phyloP scores from a whole-genome alignment of 139 green algal species.

The Volvox reticuliferus region DNA sequence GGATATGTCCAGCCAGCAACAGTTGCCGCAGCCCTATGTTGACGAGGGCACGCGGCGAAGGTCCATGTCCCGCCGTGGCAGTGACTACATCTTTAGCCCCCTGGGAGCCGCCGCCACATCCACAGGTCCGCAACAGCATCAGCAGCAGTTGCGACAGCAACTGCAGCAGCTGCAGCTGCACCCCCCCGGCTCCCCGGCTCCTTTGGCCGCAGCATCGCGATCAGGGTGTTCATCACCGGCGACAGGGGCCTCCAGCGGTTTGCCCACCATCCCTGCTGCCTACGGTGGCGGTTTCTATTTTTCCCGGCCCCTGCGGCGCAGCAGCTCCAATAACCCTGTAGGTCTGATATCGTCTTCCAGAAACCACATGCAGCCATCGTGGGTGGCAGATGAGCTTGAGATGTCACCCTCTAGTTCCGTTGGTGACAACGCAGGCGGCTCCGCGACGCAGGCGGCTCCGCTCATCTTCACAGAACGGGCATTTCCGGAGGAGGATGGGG shows the following conservation, averaged over 20 bases:
- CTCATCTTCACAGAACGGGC: too few relatives aligned
- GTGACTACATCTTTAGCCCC: background rate
- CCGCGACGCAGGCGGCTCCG: too few relatives aligned
- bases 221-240: background rate
- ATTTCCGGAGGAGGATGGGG: too few relatives aligned
- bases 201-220: background rate
- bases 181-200: background rate
- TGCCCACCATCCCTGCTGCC: background rate
- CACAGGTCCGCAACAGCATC: background rate
- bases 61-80: background rate
- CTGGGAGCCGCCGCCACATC: background rate
- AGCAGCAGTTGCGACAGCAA: background rate
- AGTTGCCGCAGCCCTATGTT: background rate
- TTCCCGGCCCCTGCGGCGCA: background rate
- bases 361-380: background rate
- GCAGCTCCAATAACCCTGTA: background rate
- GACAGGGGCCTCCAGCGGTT: too few relatives aligned
- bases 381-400: too few relatives aligned
- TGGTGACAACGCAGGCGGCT: too few relatives aligned
- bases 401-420: too few relatives aligned
- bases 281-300: background rate
- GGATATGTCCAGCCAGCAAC: background rate
- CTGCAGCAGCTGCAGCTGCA: background rate
- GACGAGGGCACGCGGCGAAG: background rate
- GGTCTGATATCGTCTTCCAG: background rate